Evolutionary conservation across 805 yeast genomes (phyloP).

Genomic region (Phaffomyces opuntiae): DNA sequence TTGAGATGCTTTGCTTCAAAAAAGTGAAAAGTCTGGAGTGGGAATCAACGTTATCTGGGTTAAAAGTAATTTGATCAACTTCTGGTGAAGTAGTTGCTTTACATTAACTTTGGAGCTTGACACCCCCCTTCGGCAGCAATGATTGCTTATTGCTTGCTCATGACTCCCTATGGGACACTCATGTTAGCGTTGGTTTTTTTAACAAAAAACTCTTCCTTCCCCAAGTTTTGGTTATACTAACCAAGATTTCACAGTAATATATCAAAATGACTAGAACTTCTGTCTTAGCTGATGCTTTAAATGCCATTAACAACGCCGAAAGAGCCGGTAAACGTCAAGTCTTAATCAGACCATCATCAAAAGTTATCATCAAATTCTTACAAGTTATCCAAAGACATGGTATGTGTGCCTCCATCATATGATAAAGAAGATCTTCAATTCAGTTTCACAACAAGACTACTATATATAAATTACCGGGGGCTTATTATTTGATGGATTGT

Average conservation of each 20-base stretch:
- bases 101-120: conserved; percentile 19
- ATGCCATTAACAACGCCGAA: conserved; percentile 97
- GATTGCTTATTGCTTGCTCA: conserved; percentile 27
- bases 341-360: conserved; percentile 94
- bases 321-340: conserved; percentile 99
- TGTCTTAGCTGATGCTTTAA: conserved; percentile 96
- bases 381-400: conserved; percentile 97
- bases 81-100: conserved; percentile 18
- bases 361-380: conserved; percentile 94
- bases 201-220: not conserved
- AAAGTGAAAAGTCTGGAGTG: conserved; percentile 24
- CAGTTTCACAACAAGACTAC: not conserved
- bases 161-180: conserved; percentile 44
- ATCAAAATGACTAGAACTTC: conserved; percentile 89
- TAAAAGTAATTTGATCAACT: conserved; percentile 7
- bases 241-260: not conserved
- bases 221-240: conserved; percentile 8
- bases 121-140: conserved; percentile 23
- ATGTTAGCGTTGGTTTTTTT: conserved; percentile 24
- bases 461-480: conserved; percentile 44
- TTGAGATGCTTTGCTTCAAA: not conserved
- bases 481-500: conserved; percentile 98
- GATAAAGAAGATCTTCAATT: too few relatives aligned
- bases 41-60: conserved; percentile 25
- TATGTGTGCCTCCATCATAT: conserved; percentile 40